A percentile compares a stretch with the other conserved stretches of the same genome.
phyloP scores from a whole-genome alignment of 129 eudicot species.

The Arctium minus region DNA sequence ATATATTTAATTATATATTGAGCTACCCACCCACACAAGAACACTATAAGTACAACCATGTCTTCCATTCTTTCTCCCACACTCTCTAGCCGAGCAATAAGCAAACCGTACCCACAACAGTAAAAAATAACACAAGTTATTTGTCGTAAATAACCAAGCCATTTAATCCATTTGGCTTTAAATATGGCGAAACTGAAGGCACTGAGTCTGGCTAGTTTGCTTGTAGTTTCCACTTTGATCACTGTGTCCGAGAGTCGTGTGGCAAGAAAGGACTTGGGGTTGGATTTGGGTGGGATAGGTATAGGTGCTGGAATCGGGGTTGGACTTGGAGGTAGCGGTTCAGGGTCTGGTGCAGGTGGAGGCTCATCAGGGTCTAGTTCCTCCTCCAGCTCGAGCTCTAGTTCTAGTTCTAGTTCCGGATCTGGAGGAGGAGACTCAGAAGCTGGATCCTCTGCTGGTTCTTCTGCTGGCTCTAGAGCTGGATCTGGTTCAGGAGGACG shows the following conservation, averaged over 20 bases:
- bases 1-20: neutral
- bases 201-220: slow-evolving; percentile 25
- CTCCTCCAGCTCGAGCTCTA: slow-evolving; percentile 20
- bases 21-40: slow-evolving; percentile 1
- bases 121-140: neutral
- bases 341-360: slow-evolving; percentile 39
- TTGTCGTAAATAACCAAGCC: neutral
- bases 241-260: slow-evolving; percentile 54
- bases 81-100: slow-evolving; percentile 7
- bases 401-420: neutral
- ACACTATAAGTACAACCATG: slow-evolving; percentile 30
- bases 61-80: neutral
- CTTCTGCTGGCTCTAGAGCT: slow-evolving; percentile 16
- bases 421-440: slow-evolving; percentile 45
- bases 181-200: slow-evolving; percentile 26
- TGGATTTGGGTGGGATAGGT: slow-evolving; percentile 62
- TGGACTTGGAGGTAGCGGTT: slow-evolving; percentile 65
- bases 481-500: slow-evolving; percentile 51
- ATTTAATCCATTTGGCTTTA: neutral
- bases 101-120: neutral
- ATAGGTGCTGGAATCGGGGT: slow-evolving; percentile 56
- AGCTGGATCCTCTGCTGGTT: slow-evolving; percentile 23
- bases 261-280: slow-evolving; percentile 64
- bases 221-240: slow-evolving; percentile 32
- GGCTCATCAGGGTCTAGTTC: neutral